Evolutionary conservation across 2,329 filamentous ascomycete species (phyloP).

Genomic region (Colletotrichum chrysophilum): DNA sequence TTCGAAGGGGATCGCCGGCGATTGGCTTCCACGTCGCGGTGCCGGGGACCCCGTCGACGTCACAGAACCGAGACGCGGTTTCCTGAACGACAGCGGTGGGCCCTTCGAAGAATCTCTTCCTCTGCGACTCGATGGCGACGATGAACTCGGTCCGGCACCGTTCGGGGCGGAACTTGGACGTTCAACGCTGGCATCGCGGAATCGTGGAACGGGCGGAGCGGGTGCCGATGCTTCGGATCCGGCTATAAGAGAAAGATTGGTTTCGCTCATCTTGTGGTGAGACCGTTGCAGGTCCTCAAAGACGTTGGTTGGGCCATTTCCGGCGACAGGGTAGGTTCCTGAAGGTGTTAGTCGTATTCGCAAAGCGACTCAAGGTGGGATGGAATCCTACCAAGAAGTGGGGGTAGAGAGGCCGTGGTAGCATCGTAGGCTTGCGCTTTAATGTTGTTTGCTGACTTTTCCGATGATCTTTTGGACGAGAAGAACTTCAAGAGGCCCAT

Average conservation of each 20-base stretch:
- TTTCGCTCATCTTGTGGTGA: conserved; percentile 31
- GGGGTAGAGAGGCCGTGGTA: conserved; percentile 38
- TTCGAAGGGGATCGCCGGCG: background rate
- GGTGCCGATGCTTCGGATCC: conserved; percentile 32
- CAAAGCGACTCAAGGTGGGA: background rate
- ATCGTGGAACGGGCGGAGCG: conserved; percentile 31
- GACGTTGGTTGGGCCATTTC: conserved; percentile 42
- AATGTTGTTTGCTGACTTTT: conserved; percentile 25
- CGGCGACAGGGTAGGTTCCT: conserved; percentile 45
- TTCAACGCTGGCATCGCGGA: conserved; percentile 30
- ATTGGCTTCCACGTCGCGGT: background rate
- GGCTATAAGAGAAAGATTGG: conserved; percentile 24
- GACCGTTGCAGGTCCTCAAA: conserved; percentile 40
- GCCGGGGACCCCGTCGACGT: conserved; percentile 2
- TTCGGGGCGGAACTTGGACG: conserved; percentile 43
- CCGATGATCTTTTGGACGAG: conserved; percentile 30
- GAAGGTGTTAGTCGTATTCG: background rate
- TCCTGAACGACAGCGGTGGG: conserved; percentile 22
- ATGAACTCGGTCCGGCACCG: conserved; percentile 8
- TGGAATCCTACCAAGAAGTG: conserved; percentile 36
- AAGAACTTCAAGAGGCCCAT: conserved; percentile 42
- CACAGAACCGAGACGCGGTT: conserved; percentile 7
- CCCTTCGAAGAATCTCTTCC: conserved; percentile 21
- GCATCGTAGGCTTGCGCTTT: conserved; percentile 42
- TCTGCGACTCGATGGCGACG: conserved; percentile 2